phyloP scores from a whole-genome alignment of 306 rosid genomes.

The Mimosa bimucronata region DNA sequence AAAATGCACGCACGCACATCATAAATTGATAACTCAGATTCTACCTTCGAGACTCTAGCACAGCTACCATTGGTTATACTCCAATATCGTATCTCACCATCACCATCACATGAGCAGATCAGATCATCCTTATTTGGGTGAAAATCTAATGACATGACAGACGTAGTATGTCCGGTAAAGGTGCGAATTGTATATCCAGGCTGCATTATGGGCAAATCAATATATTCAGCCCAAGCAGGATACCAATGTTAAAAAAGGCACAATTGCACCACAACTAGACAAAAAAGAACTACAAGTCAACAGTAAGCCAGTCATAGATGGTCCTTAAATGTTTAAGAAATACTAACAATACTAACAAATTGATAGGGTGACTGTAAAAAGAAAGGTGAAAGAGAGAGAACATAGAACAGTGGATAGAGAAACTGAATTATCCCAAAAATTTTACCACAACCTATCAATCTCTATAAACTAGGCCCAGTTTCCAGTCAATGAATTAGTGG shows the following conservation, averaged over 20 bases:
- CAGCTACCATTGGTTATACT: constrained; percentile 87
- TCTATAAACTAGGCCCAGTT: no score
- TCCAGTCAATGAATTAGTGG: no score
- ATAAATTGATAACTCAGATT: constrained; percentile 13
- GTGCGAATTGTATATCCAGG: constrained; percentile 84
- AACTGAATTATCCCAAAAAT: no score
- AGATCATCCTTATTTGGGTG: constrained; percentile 95
- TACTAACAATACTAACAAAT: not conserved
- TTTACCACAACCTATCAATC: no score
- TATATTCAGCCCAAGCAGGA: constrained; percentile 31
- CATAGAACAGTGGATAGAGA: no score
- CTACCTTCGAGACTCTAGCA: constrained; percentile 72
- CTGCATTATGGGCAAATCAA: constrained; percentile 52
- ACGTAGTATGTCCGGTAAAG: constrained; percentile 75
- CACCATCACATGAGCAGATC: constrained; percentile 89
- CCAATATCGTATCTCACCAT: constrained; percentile 97
- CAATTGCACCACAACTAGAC: constrained; percentile 17
- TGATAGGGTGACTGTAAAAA: no score
- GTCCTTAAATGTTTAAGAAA: not conserved
- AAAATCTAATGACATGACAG: constrained; percentile 93
- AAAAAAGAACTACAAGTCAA: constrained; percentile 25
- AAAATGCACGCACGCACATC: not conserved
- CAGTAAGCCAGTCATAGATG: constrained; percentile 16
- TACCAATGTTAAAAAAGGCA: not conserved
- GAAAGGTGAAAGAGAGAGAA: no score